Evolutionary conservation across 106 monocot genomes (phyloP).

Genomic region (Allium cepa): DNA sequence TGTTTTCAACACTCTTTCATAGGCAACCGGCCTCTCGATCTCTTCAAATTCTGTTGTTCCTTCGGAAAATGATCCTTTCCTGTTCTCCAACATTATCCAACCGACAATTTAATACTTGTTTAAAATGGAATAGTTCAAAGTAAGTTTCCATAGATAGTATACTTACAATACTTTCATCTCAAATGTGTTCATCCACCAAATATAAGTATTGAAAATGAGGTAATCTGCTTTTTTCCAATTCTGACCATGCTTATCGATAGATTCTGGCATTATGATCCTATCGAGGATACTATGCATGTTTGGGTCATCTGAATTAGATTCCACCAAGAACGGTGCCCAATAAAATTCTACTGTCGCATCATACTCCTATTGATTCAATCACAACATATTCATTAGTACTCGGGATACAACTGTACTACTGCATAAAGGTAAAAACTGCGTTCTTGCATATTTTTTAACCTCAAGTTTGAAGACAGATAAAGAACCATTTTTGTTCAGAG

Average conservation of each 20-base stretch:
- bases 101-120: background rate
- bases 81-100: slow-evolving; percentile 1
- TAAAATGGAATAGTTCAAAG: background rate
- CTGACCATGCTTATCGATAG: slow-evolving; percentile 44
- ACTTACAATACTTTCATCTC: slow-evolving; percentile 78
- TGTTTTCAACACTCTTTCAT: slow-evolving; percentile 46
- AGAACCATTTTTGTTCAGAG: slow-evolving; percentile 48
- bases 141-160: background rate
- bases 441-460: slow-evolving; percentile 11
- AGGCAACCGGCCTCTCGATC: slow-evolving; percentile 51
- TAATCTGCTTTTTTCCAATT: slow-evolving; percentile 71
- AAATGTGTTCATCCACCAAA: slow-evolving; percentile 85
- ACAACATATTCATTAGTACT: background rate
- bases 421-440: background rate
- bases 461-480: slow-evolving; percentile 52
- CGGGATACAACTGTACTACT: background rate
- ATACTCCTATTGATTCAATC: slow-evolving; percentile 41
- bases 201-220: slow-evolving; percentile 88
- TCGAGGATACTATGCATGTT: slow-evolving; percentile 59
- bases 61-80: slow-evolving; percentile 56
- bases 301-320: slow-evolving; percentile 90
- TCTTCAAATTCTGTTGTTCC: slow-evolving; percentile 61
- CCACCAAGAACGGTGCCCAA: slow-evolving; percentile 97
- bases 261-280: slow-evolving; percentile 63
- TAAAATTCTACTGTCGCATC: slow-evolving; percentile 94